Conservation (phyloP, 768 basidiomycete genomes). For the Myochromella boudieri region DNA sequence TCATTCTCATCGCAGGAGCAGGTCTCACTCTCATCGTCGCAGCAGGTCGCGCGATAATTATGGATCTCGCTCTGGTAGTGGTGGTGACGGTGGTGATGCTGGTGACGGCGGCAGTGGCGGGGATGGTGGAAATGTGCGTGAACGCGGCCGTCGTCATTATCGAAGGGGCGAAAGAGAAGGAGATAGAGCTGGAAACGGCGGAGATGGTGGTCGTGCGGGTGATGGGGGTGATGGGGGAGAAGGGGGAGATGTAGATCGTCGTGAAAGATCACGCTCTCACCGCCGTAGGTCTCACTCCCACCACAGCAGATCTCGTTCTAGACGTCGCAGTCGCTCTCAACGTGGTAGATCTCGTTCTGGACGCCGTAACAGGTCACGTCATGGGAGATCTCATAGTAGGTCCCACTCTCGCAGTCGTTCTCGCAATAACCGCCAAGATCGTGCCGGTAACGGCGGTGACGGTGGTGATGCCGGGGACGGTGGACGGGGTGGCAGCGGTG, state of each 20-base stretch:
- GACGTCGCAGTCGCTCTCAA: not conserved
- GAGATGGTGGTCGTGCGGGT: not conserved
- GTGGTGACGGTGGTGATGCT: not conserved
- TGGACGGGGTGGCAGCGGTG: conserved; percentile 6
- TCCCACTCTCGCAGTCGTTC: not conserved
- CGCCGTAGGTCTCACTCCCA: not conserved
- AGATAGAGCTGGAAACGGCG: not conserved
- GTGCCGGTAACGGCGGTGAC: conserved; percentile 1
- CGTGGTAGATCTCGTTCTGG: not conserved
- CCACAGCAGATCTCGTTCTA: not conserved
- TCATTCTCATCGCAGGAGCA: not conserved
- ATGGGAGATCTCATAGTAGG: not conserved
- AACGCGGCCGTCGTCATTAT: not conserved
- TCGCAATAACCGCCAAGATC: not conserved
- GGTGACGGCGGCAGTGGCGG: not conserved
- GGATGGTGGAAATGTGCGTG: not conserved
- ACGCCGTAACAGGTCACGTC: not conserved
- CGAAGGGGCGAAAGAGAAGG: not conserved
- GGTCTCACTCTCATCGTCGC: not conserved
- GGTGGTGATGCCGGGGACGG: conserved; percentile 5
- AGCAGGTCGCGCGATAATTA: not conserved
- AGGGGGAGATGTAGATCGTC: not conserved
- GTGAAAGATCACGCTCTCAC: not conserved
- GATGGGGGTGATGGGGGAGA: not conserved
- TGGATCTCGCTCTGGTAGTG: not conserved